Evolutionary conservation across 2,329 filamentous ascomycete genomes (phyloP).

Genomic region (Talaromyces marneffei): DNA sequence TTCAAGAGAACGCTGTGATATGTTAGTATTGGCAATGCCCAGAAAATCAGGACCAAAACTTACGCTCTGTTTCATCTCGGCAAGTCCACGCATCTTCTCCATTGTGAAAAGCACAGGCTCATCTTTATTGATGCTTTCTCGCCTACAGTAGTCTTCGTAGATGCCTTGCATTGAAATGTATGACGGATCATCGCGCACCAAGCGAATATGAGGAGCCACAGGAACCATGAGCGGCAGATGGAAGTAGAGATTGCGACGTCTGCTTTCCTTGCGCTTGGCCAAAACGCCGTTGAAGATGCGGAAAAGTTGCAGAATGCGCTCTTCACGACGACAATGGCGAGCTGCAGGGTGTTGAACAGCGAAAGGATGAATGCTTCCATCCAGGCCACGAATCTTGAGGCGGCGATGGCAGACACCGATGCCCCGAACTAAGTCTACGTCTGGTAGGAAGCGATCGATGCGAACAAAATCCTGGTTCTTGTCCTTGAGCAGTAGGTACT

Average conservation of each 20-base stretch:
- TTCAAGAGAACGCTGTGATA: constrained; percentile 48
- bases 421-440: constrained; percentile 85
- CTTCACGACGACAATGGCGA: constrained; percentile 85
- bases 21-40: constrained; percentile 23
- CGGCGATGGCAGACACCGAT: constrained; percentile 88
- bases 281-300: constrained; percentile 93
- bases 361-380: constrained; percentile 94
- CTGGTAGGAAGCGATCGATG: constrained; percentile 92
- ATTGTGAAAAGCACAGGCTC: constrained; percentile 93
- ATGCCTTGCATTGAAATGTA: constrained; percentile 92
- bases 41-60: constrained; percentile 19
- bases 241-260: constrained; percentile 90
- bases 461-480: constrained; percentile 99
- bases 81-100: constrained; percentile 77
- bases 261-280: constrained; percentile 87
- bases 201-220: constrained; percentile 84
- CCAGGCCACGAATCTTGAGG: constrained; percentile 92
- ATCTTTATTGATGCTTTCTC: constrained; percentile 83
- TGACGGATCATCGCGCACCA: constrained; percentile 91
- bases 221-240: constrained; percentile 94
- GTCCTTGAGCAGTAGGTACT: constrained; percentile 95
- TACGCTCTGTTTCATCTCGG: constrained; percentile 59
- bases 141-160: constrained; percentile 92
- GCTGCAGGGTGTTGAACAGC: constrained; percentile 94
- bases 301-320: constrained; percentile 93